These are phyloP conservation scores for Chaetomium fimeti DNA, from an alignment of 495 filamentous ascomycete genomes.

Conservation along the genomic window DNA sequence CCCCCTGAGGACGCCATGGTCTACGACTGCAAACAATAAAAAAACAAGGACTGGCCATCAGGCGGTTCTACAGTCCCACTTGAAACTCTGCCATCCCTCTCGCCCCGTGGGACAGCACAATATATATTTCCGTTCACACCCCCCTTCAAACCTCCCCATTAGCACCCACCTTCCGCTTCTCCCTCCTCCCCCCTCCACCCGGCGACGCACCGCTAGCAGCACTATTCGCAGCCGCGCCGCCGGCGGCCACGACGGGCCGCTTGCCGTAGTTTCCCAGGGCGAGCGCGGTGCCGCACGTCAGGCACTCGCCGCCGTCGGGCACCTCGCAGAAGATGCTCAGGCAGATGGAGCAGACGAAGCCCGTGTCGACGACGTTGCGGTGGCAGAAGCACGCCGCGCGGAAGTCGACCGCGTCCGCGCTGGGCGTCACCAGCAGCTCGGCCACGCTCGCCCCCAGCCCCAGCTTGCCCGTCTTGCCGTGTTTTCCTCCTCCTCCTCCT, in stretches of 20 bases:
- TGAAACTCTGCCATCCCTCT: not conserved
- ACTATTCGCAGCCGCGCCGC: not conserved
- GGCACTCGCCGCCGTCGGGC: constrained; percentile 61
- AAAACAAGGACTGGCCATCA: not conserved
- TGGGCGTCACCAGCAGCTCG: constrained; percentile 65
- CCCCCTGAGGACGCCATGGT: constrained; percentile 7
- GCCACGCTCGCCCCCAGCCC: constrained; percentile 25
- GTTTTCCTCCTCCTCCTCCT: not conserved
- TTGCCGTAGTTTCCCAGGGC: constrained; percentile 70
- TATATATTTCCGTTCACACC: not conserved
- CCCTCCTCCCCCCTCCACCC: constrained; percentile 14
- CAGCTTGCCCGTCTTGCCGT: not conserved
- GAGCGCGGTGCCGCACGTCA: constrained; percentile 88
- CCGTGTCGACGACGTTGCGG: constrained; percentile 82
- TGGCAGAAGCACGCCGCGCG: constrained; percentile 97
- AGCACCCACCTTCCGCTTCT: constrained; percentile 37
- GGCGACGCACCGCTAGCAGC: not conserved
- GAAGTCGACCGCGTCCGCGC: constrained; percentile 88
- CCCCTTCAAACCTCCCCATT: constrained; percentile 20
- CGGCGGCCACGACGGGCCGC: constrained; percentile 70
- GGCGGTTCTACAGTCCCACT: not conserved
- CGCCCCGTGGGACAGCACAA: not conserved
- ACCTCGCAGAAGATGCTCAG: constrained; percentile 67
- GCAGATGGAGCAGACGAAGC: constrained; percentile 94
- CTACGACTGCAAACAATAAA: not conserved